Base-by-base conservation (phyloP, 2,329 filamentous ascomycete genomes). In the Fusarium compactum region DNA sequence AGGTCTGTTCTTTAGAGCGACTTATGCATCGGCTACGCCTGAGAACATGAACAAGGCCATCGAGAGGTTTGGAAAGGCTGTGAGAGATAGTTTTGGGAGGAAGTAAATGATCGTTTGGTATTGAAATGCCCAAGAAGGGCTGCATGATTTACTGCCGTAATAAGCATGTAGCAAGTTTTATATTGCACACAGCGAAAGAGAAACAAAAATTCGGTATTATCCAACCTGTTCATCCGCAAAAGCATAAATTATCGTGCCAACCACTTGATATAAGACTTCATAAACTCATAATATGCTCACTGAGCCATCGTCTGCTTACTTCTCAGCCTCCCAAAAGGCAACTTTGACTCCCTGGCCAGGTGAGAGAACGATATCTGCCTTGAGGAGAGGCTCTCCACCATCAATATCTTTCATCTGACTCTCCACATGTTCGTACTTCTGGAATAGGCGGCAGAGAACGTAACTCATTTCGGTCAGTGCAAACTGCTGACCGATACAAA, bases 1-100 rank as follows among this genome's bases (percentile, higher is more conserved):
- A 14, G 91, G 90, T 29, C 85, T 97, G 80, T 98, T 93, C 83
- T 97, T 98, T 85, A 88, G 96, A 55, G 90, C 93, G 6, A 99
- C 95, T 0, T 99, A 92, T 82, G 95, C 95, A 1, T 91, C 94
- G 40, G 94, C 94, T 4, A 90, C 88, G 15, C 85, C 87, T 16
- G 87, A 90, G 58, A 88, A 90, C 71, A 94, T 95, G 85, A 84
- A 84, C 5, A 87, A 90, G 75, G 92, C 92, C 3, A 93, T 94
- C 61, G 84, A 85, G 67, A 84, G 95, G 63, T 91, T 99, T 72
- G 94, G 93, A 0, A 85, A 87, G 60, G 92, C 94, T 10, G 84
- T 98, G 43, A 86, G 88, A 70, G 86, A 84, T 69, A 87, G 84
- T 62, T 89, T 86, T 70, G 78, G 79, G 25, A 76, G 80, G 60